Base-by-base conservation (phyloP, 164 flowering plant species). In the Vitis cinerea region DNA sequence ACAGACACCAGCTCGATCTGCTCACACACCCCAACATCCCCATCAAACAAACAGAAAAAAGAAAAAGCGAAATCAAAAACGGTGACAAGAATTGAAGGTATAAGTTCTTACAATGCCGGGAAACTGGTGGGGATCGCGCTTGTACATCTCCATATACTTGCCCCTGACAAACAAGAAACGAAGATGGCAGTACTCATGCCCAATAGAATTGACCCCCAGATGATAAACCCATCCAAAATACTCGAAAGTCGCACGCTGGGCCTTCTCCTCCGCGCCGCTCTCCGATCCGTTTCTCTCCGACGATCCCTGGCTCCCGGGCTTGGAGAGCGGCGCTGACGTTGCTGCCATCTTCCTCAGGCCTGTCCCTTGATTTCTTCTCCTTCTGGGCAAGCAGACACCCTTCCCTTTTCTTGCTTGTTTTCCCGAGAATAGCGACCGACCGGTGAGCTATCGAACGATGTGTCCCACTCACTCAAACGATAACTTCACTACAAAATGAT, bases 161-260 rank as follows among this genome's bases (percentile, higher is more conserved):
- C 99, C 96, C 4, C 83, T 80, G 13, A 92, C 73, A 62, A 64
- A 83, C 51, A 95, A 79, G 61, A 86, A 95, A 0, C 97, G 83
- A 6, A 91, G 89, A 67, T 92, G 92, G 71, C 99, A 95, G 72
- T 78, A 95, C 64, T 90, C 90, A 48, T 79, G 97, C 7, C 98
- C 99, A 50, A 92, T 85, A 10, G 88, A 82, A 64, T 91, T 92
- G 15, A 81, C 79, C 0, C 98, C 96, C 64, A 91, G 12, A 80
- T 92, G 98, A 74, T 87, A 91, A 4, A 95, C 94, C 93, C 94
- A 92, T 1, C 99, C 97, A 51, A 71, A 90, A 71, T 77, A 94
- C 79, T 89, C 90, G 17, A 79, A 78, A 49, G 29, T 10, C 60
- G 73, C 76, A 64, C 71, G 76, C 74, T 9, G 65, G 70, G 0